Base-by-base conservation (phyloP, 192 early-diverging fungal species). In the Entomortierella parvispora region DNA sequence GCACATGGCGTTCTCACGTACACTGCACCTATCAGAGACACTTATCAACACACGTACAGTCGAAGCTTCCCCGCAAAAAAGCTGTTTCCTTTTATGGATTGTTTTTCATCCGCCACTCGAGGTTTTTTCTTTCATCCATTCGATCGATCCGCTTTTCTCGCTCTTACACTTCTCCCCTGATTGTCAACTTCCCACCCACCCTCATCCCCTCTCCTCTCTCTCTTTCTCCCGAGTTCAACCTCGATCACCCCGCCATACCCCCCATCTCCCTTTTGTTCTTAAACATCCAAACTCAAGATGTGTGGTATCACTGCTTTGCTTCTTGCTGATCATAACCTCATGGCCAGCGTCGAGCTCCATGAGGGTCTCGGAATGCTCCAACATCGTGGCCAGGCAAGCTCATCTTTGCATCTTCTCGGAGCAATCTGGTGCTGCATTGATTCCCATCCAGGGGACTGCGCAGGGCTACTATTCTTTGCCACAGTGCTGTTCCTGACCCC, bases 331-430 rank as follows among this genome's bases (percentile, higher is more conserved):
- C 81, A 88, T 40, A 85, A 81, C 61, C 80, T 84, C 60, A 84
- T 84, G 42, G 94, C 94, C 34, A 93, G 89, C 69, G 81, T 90
- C 37, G 98, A 99, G 83, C 80, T 99, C 34, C 93, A 94, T 74
- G 98, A 99, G 79, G 93, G 92, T 48, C 86, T 99, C 44, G 96
- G 96, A 17, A 87, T 99, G 29, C 78, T 99, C 48, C 98, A 99
- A 80, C 98, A 99, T 83, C 91, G 98, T 75, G 97, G 98, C 40
- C 98, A 99, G 93, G 98, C 96, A 88, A 60, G 64, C 29, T 64
- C 23, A 8, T 49, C 5, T 23, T 46, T 23, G 3, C 9, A 26
- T 44, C 17, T 40, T 31, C 4, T 55, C 18, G 15, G 45, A 50
- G 17, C 46, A 18, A 4, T 40, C 42, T 58, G 34, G 26, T 20